Evolutionary conservation across 306 rosid species (phyloP).

Genomic region (Trichosanthes cucumerina): DNA sequence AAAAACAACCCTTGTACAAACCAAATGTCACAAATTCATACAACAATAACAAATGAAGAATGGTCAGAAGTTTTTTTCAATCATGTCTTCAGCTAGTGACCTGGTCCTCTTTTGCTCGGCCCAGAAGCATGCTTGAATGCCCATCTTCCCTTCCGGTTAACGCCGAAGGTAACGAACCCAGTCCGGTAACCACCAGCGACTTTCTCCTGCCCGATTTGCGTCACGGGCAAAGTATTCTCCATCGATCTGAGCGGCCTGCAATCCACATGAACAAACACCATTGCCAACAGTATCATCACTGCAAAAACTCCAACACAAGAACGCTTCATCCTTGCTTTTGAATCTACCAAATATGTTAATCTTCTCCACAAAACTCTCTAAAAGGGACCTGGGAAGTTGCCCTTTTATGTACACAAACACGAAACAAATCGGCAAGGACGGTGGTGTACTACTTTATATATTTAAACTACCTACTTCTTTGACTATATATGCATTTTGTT

Average conservation of each 20-base stretch:
- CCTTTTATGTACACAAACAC: neutral
- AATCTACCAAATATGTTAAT: neutral
- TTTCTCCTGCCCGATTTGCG: neutral
- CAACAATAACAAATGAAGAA: neutral
- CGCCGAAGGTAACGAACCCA: neutral
- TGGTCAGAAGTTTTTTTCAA: neutral
- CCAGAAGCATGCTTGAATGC: slow-evolving; percentile 12
- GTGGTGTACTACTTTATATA: neutral
- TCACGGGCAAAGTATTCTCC: neutral
- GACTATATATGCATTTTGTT: neutral
- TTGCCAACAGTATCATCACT: neutral
- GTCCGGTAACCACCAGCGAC: neutral
- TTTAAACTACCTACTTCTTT: neutral
- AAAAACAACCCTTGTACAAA: neutral
- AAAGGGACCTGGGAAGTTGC: neutral
- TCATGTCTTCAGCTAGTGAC: slow-evolving; percentile 1
- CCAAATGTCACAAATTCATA: neutral
- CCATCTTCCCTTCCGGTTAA: neutral
- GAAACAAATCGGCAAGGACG: neutral
- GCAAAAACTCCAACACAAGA: neutral
- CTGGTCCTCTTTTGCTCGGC: slow-evolving; percentile 13
- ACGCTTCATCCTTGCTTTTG: slow-evolving; percentile 5
- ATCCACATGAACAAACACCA: slow-evolving; percentile 5
- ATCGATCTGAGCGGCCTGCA: slow-evolving; percentile 5
- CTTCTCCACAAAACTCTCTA: neutral